Conservation (phyloP, 257 asterid genomes). For the Solanum peruvianum region DNA sequence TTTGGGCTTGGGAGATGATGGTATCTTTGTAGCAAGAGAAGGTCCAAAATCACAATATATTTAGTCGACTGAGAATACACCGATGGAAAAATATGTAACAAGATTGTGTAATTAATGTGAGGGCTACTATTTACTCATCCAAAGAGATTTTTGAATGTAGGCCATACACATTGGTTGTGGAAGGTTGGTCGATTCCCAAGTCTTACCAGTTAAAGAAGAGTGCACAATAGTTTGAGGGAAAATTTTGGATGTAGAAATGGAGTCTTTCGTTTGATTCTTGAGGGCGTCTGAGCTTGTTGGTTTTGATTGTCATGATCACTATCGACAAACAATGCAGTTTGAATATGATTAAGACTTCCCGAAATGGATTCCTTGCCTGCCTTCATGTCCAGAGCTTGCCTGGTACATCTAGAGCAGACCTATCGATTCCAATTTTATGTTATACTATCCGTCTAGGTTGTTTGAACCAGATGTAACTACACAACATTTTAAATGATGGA, state of each 20-base stretch:
- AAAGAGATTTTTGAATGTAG: conserved; percentile 10
- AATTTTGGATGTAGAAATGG: background rate
- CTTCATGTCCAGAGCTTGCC: background rate
- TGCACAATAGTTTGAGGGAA: background rate
- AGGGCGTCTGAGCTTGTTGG: conserved; percentile 14
- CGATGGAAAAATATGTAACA: conserved; percentile 11
- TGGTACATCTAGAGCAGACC: conserved; percentile 3
- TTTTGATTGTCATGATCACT: conserved; percentile 15
- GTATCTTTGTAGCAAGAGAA: conserved; percentile 1
- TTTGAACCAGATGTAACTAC: conserved; percentile 8
- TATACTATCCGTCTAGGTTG: conserved; percentile 12
- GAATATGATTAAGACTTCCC: conserved; percentile 28
- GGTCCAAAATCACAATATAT: background rate
- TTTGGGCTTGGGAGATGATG: conserved; percentile 39
- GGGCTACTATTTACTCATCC: conserved; percentile 8
- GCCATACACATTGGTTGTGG: conserved; percentile 15
- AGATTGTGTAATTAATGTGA: conserved; percentile 1
- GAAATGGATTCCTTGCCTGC: background rate
- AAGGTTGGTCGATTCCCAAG: conserved; percentile 8
- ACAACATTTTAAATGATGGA: conserved; percentile 21
- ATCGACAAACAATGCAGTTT: conserved; percentile 18
- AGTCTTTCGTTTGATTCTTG: conserved; percentile 10
- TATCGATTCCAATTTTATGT: background rate
- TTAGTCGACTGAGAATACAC: background rate
- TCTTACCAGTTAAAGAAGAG: conserved; percentile 12